phyloP scores from a whole-genome alignment of 2,329 filamentous ascomycete species.

The Neonectria punicea region DNA sequence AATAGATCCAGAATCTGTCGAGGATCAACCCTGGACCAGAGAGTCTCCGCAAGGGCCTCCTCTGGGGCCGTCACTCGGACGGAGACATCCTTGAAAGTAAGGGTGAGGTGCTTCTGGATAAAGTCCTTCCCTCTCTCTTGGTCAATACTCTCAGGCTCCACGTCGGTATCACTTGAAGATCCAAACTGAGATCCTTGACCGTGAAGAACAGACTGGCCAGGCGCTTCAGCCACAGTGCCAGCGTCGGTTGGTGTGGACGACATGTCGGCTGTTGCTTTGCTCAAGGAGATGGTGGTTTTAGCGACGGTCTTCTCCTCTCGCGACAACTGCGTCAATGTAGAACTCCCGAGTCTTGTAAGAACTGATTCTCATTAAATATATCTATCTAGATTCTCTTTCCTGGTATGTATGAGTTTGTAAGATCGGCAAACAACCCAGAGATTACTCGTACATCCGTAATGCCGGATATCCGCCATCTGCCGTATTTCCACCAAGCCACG shows the following conservation, averaged over 20 bases:
- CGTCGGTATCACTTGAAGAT: constrained; percentile 35
- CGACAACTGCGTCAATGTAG: background rate
- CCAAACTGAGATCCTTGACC: constrained; percentile 17
- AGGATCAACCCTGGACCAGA: constrained; percentile 38
- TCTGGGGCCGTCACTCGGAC: constrained; percentile 33
- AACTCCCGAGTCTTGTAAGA: background rate
- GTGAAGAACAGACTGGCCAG: background rate
- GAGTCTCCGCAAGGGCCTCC: constrained; percentile 36
- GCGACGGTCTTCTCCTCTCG: background rate
- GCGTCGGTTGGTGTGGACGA: constrained; percentile 13
- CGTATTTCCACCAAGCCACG: constrained; percentile 24
- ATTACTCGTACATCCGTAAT: constrained; percentile 17
- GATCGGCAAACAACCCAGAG: background rate
- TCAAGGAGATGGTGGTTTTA: background rate
- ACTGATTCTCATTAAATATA: constrained; percentile 9
- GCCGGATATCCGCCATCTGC: constrained; percentile 22
- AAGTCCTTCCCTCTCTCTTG: constrained; percentile 31
- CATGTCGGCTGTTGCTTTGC: constrained; percentile 13
- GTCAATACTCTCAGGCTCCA: constrained; percentile 25
- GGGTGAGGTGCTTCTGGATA: constrained; percentile 34
- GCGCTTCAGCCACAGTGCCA: constrained; percentile 6
- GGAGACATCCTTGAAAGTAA: constrained; percentile 35
- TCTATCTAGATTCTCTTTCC: background rate
- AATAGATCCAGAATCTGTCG: constrained; percentile 27
- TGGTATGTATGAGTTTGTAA: constrained; percentile 11